phyloP scores from a whole-genome alignment of 176 grass and related monocot genomes.

The Pontederia crassipes region DNA sequence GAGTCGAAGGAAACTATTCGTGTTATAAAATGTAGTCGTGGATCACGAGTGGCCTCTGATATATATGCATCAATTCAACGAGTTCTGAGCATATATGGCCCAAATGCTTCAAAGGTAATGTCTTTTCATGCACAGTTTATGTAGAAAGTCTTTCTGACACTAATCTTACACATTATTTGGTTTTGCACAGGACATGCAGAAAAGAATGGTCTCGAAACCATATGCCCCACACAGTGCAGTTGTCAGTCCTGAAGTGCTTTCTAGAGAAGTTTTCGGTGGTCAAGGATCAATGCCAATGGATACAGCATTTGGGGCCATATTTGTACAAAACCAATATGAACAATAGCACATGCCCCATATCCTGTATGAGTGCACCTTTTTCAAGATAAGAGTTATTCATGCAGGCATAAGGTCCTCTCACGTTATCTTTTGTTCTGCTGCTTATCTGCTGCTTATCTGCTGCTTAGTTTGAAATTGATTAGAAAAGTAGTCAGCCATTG shows the following conservation, averaged over 20 bases:
- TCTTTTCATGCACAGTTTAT: constrained; percentile 11
- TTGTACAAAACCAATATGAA: constrained; percentile 19
- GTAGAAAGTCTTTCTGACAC: background rate
- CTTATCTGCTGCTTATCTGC: no score
- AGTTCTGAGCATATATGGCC: constrained; percentile 55
- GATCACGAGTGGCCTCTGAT: constrained; percentile 50
- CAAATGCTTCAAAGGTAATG: constrained; percentile 61
- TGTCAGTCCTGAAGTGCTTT: constrained; percentile 28
- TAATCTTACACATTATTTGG: background rate
- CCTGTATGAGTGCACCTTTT: no score
- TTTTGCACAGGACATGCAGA: constrained; percentile 56
- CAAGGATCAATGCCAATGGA: constrained; percentile 16
- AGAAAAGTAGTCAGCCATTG: no score
- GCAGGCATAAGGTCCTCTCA: no score
- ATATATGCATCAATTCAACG: constrained; percentile 72
- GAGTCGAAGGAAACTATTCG: constrained; percentile 61
- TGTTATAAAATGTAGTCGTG: constrained; percentile 62
- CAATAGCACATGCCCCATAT: background rate
- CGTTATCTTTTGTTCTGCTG: no score
- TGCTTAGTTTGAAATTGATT: no score
- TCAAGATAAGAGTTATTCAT: no score
- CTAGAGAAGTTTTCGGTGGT: constrained; percentile 28
- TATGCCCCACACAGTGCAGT: constrained; percentile 54
- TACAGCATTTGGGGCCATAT: constrained; percentile 10
- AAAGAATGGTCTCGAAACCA: constrained; percentile 79